Percentiles rank a stretch among this genome's conserved stretches.
These are phyloP conservation scores for Artemisia annua DNA, from an alignment of 129 eudicot genomes.

Conservation along the genomic window DNA sequence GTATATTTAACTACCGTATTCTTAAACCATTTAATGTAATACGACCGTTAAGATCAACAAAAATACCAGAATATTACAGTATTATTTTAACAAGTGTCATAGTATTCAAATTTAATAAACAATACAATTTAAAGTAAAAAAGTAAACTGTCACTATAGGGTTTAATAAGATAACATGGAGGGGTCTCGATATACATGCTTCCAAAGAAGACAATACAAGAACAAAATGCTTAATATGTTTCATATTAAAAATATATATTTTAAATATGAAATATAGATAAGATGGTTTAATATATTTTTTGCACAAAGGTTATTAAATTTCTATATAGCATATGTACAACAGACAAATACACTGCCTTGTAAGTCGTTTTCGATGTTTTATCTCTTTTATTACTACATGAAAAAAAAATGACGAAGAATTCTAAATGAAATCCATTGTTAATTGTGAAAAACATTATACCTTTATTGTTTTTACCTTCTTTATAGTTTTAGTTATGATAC, in stretches of 20 bases:
- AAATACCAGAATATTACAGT: too few species aligned
- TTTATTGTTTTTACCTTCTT: too few species aligned
- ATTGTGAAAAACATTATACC: neutral
- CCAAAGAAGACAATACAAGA: slow-evolving; percentile 21
- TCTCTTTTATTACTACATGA: neutral
- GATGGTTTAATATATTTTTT: neutral
- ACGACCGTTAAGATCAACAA: too few species aligned
- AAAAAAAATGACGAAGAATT: slow-evolving; percentile 16
- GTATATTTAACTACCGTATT: too few species aligned
- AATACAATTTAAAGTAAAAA: neutral
- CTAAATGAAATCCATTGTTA: slow-evolving; percentile 11
- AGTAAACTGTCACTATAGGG: neutral
- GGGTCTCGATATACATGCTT: slow-evolving; percentile 27
- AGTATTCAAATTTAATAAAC: neutral
- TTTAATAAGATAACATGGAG: slow-evolving; percentile 17
- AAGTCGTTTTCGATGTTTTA: slow-evolving; percentile 9
- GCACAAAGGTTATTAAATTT: too few species aligned
- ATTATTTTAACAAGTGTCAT: neutral
- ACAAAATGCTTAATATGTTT: slow-evolving; percentile 12
- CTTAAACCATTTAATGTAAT: too few species aligned
- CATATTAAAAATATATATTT: slow-evolving; percentile 5
- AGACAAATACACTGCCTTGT: slow-evolving; percentile 14
- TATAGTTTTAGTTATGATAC: too few species aligned
- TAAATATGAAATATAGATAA: slow-evolving; percentile 1
- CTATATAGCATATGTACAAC: neutral